Conservation (phyloP, 176 grass and related monocot genomes). For the Cenchrus purpureus region DNA sequence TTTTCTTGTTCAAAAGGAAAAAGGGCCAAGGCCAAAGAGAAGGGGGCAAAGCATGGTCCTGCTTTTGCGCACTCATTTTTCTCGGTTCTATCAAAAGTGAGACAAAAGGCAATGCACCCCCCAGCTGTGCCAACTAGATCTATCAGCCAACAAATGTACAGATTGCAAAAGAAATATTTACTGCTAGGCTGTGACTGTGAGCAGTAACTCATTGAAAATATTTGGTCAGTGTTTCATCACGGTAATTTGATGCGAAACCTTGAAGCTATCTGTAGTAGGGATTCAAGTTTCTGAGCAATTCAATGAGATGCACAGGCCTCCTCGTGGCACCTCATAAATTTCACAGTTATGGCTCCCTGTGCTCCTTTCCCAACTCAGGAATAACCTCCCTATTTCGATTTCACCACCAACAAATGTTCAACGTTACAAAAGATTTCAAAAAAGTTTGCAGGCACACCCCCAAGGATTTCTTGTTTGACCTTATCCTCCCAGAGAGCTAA, state of each 20-base stretch:
- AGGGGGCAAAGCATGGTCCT: conserved; percentile 43
- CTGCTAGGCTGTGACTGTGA: background rate
- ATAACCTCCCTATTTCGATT: conserved; percentile 1
- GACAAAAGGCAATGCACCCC: conserved; percentile 45
- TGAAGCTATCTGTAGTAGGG: conserved; percentile 28
- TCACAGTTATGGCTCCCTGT: conserved; percentile 51
- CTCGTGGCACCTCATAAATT: conserved; percentile 48
- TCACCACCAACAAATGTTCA: conserved; percentile 22
- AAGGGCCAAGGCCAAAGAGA: conserved; percentile 37
- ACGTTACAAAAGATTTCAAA: conserved; percentile 29
- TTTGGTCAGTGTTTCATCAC: background rate
- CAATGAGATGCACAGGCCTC: conserved; percentile 40
- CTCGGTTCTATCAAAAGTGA: conserved; percentile 60
- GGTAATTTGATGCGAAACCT: conserved; percentile 1
- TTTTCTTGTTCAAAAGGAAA: conserved; percentile 55
- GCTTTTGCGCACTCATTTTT: conserved; percentile 50
- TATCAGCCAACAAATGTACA: conserved; percentile 18
- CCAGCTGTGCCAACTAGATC: conserved; percentile 46
- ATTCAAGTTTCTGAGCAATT: conserved; percentile 40
- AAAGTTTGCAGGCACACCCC: background rate
- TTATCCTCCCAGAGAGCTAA: conserved; percentile 33
- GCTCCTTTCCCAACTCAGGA: conserved; percentile 22
- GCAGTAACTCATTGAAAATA: background rate
- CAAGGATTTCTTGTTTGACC: conserved; percentile 49
- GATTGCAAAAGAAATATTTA: conserved; percentile 25